These are phyloP conservation scores for Chloranthus sessilifolius DNA, from an alignment of 164 flowering plant species.

Conservation along the genomic window DNA sequence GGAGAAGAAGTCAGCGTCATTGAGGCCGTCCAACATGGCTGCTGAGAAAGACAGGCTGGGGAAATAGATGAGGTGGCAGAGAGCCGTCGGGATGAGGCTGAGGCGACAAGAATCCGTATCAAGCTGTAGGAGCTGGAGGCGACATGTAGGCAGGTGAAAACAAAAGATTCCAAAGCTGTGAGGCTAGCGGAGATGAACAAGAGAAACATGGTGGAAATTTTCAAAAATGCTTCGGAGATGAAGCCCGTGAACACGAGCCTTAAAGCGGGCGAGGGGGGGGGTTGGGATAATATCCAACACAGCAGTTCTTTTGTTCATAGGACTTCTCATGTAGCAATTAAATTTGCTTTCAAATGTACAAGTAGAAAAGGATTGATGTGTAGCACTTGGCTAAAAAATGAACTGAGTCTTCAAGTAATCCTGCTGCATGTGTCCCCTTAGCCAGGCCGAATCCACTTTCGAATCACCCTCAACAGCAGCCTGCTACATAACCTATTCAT, in stretches of 20 bases:
- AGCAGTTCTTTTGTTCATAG: too few relatives aligned
- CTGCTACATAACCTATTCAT: too few relatives aligned
- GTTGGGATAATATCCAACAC: too few relatives aligned
- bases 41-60: constrained; percentile 85
- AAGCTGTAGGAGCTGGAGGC: constrained; percentile 69
- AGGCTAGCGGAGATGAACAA: constrained; percentile 88
- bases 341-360: too few relatives aligned
- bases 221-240: constrained; percentile 77
- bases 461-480: too few relatives aligned
- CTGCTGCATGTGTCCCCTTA: too few relatives aligned
- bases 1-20: constrained; percentile 83
- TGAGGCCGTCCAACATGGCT: constrained; percentile 75
- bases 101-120: constrained; percentile 62
- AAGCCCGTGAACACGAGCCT: constrained; percentile 56
- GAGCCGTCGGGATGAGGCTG: constrained; percentile 55
- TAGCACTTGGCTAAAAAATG: too few relatives aligned
- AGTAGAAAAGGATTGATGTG: too few relatives aligned
- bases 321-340: too few relatives aligned
- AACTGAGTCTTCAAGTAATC: too few relatives aligned
- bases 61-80: constrained; percentile 67
- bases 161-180: constrained; percentile 62
- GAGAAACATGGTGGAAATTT: constrained; percentile 81
- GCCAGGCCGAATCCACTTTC: too few relatives aligned
- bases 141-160: constrained; percentile 40
- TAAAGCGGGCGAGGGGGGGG: constrained; percentile 94